These are phyloP conservation scores for Rhodotorula sp. DNA, from an alignment of 1,284 basidiomycete species.

Conservation along the genomic window DNA sequence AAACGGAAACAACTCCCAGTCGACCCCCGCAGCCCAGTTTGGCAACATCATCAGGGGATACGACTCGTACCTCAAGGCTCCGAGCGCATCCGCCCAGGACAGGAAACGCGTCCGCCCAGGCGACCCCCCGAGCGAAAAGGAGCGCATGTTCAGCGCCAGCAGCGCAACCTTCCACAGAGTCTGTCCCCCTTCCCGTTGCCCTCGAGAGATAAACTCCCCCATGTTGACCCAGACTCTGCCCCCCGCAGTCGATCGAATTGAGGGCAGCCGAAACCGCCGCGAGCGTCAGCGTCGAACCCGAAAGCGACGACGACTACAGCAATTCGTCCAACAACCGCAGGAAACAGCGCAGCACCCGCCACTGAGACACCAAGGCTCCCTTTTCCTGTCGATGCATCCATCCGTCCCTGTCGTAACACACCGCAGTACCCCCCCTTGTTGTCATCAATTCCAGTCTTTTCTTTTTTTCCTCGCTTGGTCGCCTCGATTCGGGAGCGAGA, in stretches of 20 bases:
- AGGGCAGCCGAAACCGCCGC: conserved; percentile 14
- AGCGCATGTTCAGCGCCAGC: conserved; percentile 52
- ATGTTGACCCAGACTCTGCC: background rate
- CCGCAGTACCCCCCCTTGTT: background rate
- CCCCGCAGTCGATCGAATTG: conserved; percentile 23
- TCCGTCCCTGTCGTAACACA: background rate
- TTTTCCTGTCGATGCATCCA: background rate
- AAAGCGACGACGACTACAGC: conserved; percentile 12
- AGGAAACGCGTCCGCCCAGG: conserved; percentile 18
- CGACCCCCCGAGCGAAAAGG: conserved; percentile 48
- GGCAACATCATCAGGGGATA: conserved; percentile 51
- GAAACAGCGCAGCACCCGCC: background rate
- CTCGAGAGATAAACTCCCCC: no score
- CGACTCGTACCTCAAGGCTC: conserved; percentile 47
- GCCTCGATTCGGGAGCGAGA: background rate
- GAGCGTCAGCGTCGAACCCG: conserved; percentile 5
- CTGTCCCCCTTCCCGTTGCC: no score
- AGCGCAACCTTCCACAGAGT: conserved; percentile 52
- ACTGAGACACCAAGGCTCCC: background rate
- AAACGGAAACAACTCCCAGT: background rate
- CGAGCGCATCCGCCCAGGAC: conserved; percentile 39
- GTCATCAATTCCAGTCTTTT: background rate
- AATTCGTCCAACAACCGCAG: background rate
- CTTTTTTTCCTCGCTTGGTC: background rate
- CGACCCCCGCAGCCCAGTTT: conserved; percentile 25